These are phyloP conservation scores for Moesziomyces antarcticus DNA, from an alignment of 1,284 basidiomycete genomes.

Conservation along the genomic window DNA sequence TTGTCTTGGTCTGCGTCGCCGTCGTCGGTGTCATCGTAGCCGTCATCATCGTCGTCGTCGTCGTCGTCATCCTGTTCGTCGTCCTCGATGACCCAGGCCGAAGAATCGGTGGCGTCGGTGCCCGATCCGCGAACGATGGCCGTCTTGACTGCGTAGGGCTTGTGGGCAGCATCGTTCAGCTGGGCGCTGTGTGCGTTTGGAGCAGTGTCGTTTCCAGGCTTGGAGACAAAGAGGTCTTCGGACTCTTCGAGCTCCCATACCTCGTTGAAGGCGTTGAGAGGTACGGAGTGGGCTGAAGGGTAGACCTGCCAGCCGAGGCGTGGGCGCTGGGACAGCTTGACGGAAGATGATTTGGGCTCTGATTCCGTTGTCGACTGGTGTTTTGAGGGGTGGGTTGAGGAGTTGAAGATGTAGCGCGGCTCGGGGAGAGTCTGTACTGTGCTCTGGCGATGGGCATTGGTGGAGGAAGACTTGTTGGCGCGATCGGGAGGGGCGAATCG, in stretches of 20 bases:
- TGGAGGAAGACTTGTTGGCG: not conserved
- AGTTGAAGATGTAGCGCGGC: slow-evolving; percentile 29
- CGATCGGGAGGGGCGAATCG: slow-evolving; percentile 21
- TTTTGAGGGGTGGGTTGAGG: not conserved
- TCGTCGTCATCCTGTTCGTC: slow-evolving; percentile 24
- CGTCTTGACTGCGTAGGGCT: slow-evolving; percentile 21
- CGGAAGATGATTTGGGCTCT: not conserved
- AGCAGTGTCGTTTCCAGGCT: slow-evolving; percentile 3
- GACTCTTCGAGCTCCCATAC: slow-evolving; percentile 59
- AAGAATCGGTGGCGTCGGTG: slow-evolving; percentile 2
- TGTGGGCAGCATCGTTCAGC: not conserved
- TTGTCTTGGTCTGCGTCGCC: not conserved
- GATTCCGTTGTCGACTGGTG: not conserved
- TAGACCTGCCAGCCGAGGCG: slow-evolving; percentile 33
- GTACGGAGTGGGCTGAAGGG: slow-evolving; percentile 37
- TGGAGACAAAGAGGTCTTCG: slow-evolving; percentile 36
- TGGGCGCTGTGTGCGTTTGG: not conserved
- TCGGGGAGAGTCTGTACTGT: slow-evolving; percentile 23
- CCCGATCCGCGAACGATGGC: slow-evolving; percentile 2
- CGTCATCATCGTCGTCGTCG: slow-evolving; percentile 7
- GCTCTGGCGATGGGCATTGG: not conserved
- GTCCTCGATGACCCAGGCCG: slow-evolving; percentile 22
- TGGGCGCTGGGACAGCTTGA: not conserved
- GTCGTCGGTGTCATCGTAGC: not conserved
- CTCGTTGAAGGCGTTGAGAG: slow-evolving; percentile 54